Conservation (phyloP, 2,329 filamentous ascomycete genomes). For the Neofusicoccum cordaticola region DNA sequence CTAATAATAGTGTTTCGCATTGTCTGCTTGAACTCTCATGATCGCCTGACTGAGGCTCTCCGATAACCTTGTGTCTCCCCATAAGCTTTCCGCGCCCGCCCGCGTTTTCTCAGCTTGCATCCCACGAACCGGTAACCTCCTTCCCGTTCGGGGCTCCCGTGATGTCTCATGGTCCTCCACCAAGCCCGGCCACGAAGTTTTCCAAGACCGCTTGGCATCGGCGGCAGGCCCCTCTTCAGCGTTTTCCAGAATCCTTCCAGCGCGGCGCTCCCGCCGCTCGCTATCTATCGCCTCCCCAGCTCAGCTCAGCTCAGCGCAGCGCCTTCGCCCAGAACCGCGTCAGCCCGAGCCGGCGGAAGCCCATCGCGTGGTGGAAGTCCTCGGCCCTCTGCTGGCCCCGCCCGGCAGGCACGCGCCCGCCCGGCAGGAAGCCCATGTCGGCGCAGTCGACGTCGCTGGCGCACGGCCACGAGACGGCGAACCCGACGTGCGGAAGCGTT, state of each 20-base stretch:
- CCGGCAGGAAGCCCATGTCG: neutral
- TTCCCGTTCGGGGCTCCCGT: neutral
- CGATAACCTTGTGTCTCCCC: neutral
- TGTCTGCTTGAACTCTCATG: neutral
- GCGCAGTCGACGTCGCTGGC: neutral
- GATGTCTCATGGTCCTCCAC: neutral
- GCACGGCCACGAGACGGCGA: slow-evolving; percentile 5
- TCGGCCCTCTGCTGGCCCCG: neutral
- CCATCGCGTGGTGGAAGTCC: neutral
- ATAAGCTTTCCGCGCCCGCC: neutral
- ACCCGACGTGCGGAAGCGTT: neutral
- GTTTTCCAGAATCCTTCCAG: neutral
- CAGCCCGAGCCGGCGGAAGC: neutral
- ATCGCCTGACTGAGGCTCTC: neutral
- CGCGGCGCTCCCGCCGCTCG: neutral
- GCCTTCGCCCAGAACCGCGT: neutral
- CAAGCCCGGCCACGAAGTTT: neutral
- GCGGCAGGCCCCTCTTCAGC: neutral
- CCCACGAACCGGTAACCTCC: neutral
- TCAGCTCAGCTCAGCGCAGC: neutral
- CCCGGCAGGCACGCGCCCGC: neutral
- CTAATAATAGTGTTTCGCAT: neutral
- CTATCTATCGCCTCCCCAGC: neutral
- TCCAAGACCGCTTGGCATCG: neutral
- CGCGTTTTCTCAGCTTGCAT: neutral